Conservation (phyloP, 305 asterid species). For the Nicotiana rustica region DNA sequence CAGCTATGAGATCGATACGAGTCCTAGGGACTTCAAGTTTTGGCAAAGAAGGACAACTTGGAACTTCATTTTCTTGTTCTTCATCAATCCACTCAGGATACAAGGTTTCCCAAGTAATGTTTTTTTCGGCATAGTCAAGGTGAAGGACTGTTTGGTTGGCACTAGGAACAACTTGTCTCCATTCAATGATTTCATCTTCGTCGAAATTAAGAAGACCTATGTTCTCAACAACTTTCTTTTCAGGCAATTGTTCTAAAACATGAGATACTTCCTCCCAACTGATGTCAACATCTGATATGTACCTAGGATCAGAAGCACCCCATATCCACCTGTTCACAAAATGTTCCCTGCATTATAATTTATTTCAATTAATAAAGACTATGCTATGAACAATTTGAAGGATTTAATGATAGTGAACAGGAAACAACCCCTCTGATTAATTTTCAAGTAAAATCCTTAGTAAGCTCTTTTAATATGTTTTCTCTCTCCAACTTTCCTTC, state of each 20-base stretch:
- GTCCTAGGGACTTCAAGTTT: slow-evolving; percentile 45
- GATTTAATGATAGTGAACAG: not conserved
- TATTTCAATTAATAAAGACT: not conserved
- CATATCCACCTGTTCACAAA: slow-evolving; percentile 69
- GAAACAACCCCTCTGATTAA: not conserved
- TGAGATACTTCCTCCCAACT: slow-evolving; percentile 53
- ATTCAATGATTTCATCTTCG: slow-evolving; percentile 53
- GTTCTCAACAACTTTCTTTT: slow-evolving; percentile 23
- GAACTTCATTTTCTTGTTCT: slow-evolving; percentile 62
- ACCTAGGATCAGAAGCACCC: slow-evolving; percentile 60
- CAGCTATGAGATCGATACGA: slow-evolving; percentile 64
- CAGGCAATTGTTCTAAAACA: slow-evolving; percentile 23
- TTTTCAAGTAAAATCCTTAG: too few relatives aligned
- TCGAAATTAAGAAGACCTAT: slow-evolving; percentile 69
- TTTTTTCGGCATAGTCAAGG: slow-evolving; percentile 52
- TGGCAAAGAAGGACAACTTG: slow-evolving; percentile 69
- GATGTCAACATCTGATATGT: slow-evolving; percentile 51
- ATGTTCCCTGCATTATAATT: slow-evolving; percentile 49
- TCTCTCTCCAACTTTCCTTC: not conserved
- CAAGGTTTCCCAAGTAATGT: slow-evolving; percentile 66
- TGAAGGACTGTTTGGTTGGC: slow-evolving; percentile 52
- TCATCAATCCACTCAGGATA: slow-evolving; percentile 91
- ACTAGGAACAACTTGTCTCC: slow-evolving; percentile 50
- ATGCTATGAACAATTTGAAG: not conserved
- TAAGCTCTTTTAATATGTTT: not conserved